These are phyloP conservation scores for Aphanomyces invadans DNA, from an alignment of 352 stramenopile species.

Conservation along the genomic window DNA sequence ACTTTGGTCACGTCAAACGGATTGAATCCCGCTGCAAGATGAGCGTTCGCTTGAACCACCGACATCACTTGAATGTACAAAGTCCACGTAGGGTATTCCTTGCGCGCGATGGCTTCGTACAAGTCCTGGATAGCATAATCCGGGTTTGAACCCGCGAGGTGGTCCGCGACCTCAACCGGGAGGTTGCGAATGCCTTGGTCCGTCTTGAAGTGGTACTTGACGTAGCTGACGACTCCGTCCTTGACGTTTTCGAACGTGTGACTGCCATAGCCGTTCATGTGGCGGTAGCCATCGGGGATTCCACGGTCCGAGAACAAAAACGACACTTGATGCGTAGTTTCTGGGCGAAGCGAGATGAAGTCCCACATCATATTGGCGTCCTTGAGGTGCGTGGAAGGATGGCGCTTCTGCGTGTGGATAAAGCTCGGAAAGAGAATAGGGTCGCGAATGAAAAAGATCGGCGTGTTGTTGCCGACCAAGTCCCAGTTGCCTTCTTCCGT, in stretches of 20 bases:
- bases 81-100: constrained; percentile 82
- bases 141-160: constrained; percentile 62
- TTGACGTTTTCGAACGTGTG: constrained; percentile 91
- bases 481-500: constrained; percentile 92
- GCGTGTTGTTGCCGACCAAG: constrained; percentile 90
- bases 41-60: constrained; percentile 44
- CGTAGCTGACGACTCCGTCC: constrained; percentile 61
- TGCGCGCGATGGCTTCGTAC: constrained; percentile 82
- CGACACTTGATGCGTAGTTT: constrained; percentile 84
- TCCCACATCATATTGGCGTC: constrained; percentile 88
- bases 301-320: constrained; percentile 87
- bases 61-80: constrained; percentile 91
- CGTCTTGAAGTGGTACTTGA: constrained; percentile 93
- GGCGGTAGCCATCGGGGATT: constrained; percentile 80
- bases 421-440: constrained; percentile 88
- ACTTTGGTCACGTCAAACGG: constrained; percentile 92
- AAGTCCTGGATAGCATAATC: constrained; percentile 88
- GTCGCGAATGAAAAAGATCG: constrained; percentile 93
- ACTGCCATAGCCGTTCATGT: constrained; percentile 90
- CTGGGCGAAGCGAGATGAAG: constrained; percentile 87
- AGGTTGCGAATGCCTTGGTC: constrained; percentile 87
- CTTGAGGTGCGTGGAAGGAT: constrained; percentile 82
- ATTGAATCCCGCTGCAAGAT: constrained; percentile 45
- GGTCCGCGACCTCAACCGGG: constrained; percentile 60
- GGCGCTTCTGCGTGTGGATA: constrained; percentile 90